A percentile compares a stretch with the other conserved stretches of the same genome.
Evolutionary conservation across 139 green algal species (phyloP).

Genomic region (Coccomyxa sp.): DNA sequence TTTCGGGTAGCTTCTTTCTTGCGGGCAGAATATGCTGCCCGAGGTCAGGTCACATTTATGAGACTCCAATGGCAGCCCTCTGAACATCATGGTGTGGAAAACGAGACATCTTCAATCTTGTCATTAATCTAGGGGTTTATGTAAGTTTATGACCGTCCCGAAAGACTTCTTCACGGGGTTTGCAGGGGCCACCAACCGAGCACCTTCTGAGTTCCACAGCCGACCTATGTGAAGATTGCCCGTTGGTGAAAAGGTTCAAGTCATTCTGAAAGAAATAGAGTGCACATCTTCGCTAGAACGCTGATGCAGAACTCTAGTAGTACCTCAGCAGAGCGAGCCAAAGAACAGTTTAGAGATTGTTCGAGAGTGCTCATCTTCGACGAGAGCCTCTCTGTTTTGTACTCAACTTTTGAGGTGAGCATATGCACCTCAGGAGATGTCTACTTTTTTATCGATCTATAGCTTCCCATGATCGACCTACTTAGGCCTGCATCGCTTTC

Average conservation of each 20-base stretch:
- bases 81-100: too few relatives aligned
- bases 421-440: background rate
- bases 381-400: background rate
- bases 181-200: background rate
- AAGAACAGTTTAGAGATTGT: conserved; percentile 9
- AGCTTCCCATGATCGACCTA: too few relatives aligned
- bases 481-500: background rate
- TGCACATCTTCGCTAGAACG: background rate
- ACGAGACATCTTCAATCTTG: too few relatives aligned
- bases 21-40: too few relatives aligned
- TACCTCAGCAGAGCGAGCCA: background rate
- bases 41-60: too few relatives aligned
- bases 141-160: background rate
- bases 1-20: too few relatives aligned
- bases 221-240: background rate
- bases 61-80: too few relatives aligned
- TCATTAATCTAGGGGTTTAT: too few relatives aligned
- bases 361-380: conserved; percentile 24
- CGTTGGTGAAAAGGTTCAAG: background rate
- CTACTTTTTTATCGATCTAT: background rate
- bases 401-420: conserved; percentile 10
- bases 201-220: background rate
- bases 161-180: background rate
- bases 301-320: background rate
- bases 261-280: background rate